phyloP scores from a whole-genome alignment of 441 rosid species.

The Mallotus japonicus region DNA sequence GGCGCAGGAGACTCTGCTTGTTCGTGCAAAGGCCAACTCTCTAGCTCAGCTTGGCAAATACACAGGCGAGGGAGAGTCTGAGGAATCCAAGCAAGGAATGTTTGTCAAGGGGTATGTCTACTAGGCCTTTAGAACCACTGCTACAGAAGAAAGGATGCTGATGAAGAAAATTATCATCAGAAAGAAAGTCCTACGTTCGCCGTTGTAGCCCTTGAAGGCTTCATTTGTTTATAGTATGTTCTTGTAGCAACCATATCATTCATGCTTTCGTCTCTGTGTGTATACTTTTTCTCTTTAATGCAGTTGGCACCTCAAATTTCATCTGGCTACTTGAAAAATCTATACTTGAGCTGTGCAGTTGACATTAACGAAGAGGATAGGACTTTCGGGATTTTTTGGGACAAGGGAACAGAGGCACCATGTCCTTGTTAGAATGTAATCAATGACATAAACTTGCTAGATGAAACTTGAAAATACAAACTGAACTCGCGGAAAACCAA shows the following conservation, averaged over 20 bases:
- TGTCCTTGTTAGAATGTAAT: too few relatives aligned
- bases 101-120: constrained; percentile 76
- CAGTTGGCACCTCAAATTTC: neutral
- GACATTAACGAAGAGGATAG: neutral
- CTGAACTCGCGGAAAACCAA: neutral
- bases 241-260: constrained; percentile 7
- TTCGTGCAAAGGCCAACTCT: constrained; percentile 81
- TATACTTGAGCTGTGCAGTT: neutral
- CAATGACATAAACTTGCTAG: too few relatives aligned
- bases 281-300: neutral
- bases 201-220: neutral
- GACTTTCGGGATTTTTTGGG: neutral
- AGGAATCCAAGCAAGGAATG: constrained; percentile 88
- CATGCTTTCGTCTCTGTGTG: neutral
- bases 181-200: neutral
- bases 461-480: too few relatives aligned
- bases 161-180: neutral
- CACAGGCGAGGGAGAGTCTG: constrained; percentile 82
- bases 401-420: neutral
- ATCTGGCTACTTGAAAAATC: neutral
- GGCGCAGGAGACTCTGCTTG: constrained; percentile 61
- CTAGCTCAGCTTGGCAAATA: constrained; percentile 86
- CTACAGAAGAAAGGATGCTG: neutral
- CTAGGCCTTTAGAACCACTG: constrained; percentile 21
- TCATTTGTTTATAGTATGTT: constrained; percentile 1